A percentile compares a stretch with the other conserved stretches of the same genome.
These are phyloP conservation scores for Ophiocordyceps australis DNA, from an alignment of 2,329 filamentous ascomycete genomes.

Conservation along the genomic window DNA sequence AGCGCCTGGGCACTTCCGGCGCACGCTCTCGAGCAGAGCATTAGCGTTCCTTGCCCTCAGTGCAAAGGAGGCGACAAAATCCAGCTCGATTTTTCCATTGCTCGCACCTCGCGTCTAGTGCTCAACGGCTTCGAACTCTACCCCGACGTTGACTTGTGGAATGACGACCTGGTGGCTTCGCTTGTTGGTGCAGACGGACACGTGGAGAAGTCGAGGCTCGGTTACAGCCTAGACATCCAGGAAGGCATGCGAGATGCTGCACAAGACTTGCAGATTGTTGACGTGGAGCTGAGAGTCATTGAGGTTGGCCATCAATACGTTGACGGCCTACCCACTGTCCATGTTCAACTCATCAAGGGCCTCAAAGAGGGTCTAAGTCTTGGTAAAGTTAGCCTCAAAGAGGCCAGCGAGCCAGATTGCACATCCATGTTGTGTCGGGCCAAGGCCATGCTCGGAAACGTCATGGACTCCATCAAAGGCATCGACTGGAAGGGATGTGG, in stretches of 20 bases:
- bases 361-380: constrained; percentile 36
- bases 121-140: constrained; percentile 45
- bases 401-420: constrained; percentile 14
- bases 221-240: constrained; percentile 26
- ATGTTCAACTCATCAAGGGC: constrained; percentile 43
- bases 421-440: constrained; percentile 32
- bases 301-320: constrained; percentile 39
- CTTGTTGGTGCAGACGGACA: constrained; percentile 22
- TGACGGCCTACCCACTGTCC: constrained; percentile 32
- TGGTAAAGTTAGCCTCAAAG: constrained; percentile 21
- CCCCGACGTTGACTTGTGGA: constrained; percentile 27
- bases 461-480: constrained; percentile 8
- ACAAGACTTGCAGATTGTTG: constrained; percentile 30
- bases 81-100: constrained; percentile 34
- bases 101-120: constrained; percentile 27
- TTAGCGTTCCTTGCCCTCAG: constrained; percentile 33
- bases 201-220: constrained; percentile 20
- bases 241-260: constrained; percentile 27
- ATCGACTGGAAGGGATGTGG: constrained; percentile 6
- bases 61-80: constrained; percentile 30
- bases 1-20: constrained; percentile 15
- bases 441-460: constrained; percentile 15
- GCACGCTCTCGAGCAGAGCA: constrained; percentile 14
- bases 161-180: constrained; percentile 22
- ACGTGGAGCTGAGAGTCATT: constrained; percentile 38